Percentiles rank a stretch among this genome's conserved stretches.
phyloP scores from a whole-genome alignment of 1,284 basidiomycete species.

The Coniferiporia sulphurascens region DNA sequence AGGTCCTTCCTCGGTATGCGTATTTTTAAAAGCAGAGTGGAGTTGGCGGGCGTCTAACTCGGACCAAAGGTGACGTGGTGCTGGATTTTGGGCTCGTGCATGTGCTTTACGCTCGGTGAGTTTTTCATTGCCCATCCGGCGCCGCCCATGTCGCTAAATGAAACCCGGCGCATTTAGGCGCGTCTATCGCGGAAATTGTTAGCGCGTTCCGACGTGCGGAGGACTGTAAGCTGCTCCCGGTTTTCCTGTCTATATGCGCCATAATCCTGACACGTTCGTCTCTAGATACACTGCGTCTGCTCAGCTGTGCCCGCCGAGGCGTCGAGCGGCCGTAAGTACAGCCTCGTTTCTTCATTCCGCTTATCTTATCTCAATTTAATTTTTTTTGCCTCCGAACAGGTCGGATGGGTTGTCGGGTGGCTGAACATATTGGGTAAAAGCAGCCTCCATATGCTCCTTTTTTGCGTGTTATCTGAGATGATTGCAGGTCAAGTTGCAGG shows the following conservation, averaged over 20 bases:
- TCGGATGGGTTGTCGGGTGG: constrained; percentile 80
- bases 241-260: not conserved
- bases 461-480: constrained; percentile 10
- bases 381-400: constrained; percentile 28
- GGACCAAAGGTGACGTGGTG: constrained; percentile 62
- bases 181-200: constrained; percentile 75
- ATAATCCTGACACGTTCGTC: constrained; percentile 5
- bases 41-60: not conserved
- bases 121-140: constrained; percentile 4
- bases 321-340: constrained; percentile 53
- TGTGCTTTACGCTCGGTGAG: constrained; percentile 68
- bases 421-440: constrained; percentile 76
- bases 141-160: not conserved
- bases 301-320: constrained; percentile 60
- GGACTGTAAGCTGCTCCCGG: constrained; percentile 51
- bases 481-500: constrained; percentile 68
- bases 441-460: constrained; percentile 11
- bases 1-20: constrained; percentile 67
- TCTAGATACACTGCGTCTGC: constrained; percentile 71
- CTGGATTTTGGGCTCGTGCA: constrained; percentile 72
- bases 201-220: constrained; percentile 79
- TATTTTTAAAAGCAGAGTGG: not conserved
- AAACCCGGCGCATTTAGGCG: constrained; percentile 30
- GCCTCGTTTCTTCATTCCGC: not conserved
- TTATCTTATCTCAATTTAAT: constrained; percentile 1